A percentile compares a stretch with the other conserved stretches of the same genome.
Evolutionary conservation across 164 flowering plant genomes (phyloP).

Genomic region (Saururus chinensis): DNA sequence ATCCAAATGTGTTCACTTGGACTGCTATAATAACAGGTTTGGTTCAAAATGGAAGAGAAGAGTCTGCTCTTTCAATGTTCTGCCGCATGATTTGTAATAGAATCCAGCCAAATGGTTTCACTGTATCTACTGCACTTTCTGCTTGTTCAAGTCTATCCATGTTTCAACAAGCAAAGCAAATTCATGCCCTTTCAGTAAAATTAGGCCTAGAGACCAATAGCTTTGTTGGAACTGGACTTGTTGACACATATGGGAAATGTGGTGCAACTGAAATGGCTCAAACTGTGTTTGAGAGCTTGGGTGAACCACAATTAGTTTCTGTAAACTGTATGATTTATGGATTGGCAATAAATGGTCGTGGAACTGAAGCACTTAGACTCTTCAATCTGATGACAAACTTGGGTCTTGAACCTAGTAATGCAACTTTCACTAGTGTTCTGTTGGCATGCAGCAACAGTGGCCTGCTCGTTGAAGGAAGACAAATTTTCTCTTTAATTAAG

Average conservation of each 20-base stretch:
- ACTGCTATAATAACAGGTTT: conserved; percentile 45
- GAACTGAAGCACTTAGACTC: conserved; percentile 31
- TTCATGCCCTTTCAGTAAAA: conserved; percentile 29
- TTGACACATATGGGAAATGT: conserved; percentile 44
- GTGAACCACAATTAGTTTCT: conserved; percentile 23
- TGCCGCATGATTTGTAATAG: conserved; percentile 30
- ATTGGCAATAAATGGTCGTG: conserved; percentile 37
- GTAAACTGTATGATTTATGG: conserved; percentile 38
- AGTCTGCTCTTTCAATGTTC: conserved; percentile 29
- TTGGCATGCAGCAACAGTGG: conserved; percentile 46
- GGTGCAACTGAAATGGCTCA: conserved; percentile 30
- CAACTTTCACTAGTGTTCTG: conserved; percentile 28
- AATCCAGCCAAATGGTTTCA: conserved; percentile 32
- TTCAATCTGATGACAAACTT: conserved; percentile 24
- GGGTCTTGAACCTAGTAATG: conserved; percentile 25
- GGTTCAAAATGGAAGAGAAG: conserved; percentile 43
- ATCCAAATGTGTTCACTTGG: conserved; percentile 50
- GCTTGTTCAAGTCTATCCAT: conserved; percentile 42
- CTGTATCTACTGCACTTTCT: conserved; percentile 35
- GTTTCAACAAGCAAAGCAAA: conserved; percentile 32
- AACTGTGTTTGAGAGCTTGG: conserved; percentile 25
- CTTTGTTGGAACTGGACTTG: conserved; percentile 30
- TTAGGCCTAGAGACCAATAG: conserved; percentile 20
- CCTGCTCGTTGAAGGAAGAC: conserved; percentile 35
- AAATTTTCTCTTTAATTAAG: conserved; percentile 25